Evolutionary conservation across 1,284 basidiomycete genomes (phyloP).

Genomic region (Sanghuangporus baumii): DNA sequence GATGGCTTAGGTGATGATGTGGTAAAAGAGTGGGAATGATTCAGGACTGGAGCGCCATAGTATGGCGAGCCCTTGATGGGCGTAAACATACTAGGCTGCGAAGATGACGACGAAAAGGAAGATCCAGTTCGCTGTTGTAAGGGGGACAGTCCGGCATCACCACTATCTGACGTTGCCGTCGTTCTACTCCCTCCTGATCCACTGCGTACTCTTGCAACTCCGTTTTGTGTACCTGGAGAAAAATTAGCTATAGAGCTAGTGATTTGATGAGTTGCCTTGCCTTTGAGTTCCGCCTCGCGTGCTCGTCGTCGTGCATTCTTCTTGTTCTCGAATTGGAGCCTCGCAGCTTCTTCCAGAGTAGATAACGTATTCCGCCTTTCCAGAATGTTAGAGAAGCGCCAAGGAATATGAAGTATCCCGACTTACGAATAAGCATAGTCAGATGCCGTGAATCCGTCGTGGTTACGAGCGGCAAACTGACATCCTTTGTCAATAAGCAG

Average conservation of each 20-base stretch:
- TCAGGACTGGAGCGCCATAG: constrained; percentile 24
- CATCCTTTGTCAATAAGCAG: constrained; percentile 87
- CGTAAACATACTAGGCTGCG: constrained; percentile 32
- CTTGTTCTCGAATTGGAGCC: constrained; percentile 68
- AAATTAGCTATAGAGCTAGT: constrained; percentile 36
- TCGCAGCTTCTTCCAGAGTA: constrained; percentile 71
- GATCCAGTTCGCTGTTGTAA: constrained; percentile 29
- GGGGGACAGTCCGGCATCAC: constrained; percentile 36
- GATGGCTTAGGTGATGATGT: constrained; percentile 41
- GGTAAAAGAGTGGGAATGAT: constrained; percentile 30
- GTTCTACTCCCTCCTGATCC: constrained; percentile 76
- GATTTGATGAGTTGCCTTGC: constrained; percentile 32
- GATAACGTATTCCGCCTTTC: constrained; percentile 61
- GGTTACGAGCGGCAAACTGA: constrained; percentile 75
- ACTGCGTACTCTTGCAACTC: constrained; percentile 57
- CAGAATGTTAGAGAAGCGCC: constrained; percentile 11
- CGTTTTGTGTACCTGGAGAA: constrained; percentile 25
- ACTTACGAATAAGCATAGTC: constrained; percentile 91
- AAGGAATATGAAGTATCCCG: constrained; percentile 3
- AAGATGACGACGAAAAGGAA: constrained; percentile 41
- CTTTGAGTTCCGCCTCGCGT: constrained; percentile 58
- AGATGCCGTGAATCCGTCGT: constrained; percentile 84
- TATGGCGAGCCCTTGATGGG: constrained; percentile 17
- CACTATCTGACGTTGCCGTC: constrained; percentile 68
- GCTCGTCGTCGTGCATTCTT: constrained; percentile 66